phyloP scores from a whole-genome alignment of 1,139 yeast genomes.

The Debaryomyces coudertii region DNA sequence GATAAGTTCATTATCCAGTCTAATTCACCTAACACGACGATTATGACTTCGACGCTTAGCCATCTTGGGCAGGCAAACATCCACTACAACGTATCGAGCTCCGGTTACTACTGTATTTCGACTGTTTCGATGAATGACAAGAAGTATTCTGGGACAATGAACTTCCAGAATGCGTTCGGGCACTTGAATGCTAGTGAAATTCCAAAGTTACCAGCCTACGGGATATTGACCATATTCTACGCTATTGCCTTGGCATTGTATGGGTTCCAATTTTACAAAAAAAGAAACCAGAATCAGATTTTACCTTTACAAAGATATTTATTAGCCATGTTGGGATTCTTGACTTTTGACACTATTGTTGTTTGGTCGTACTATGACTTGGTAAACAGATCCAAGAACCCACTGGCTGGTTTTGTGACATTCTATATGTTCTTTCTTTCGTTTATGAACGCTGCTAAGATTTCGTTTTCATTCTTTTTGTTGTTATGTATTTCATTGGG shows the following conservation, averaged over 20 bases:
- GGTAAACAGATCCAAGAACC: conserved; percentile 61
- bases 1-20: conserved; percentile 64
- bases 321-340: conserved; percentile 79
- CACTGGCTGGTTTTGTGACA: conserved; percentile 62
- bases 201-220: conserved; percentile 89
- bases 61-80: conserved; percentile 62
- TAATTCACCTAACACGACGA: conserved; percentile 51
- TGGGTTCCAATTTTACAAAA: conserved; percentile 83
- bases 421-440: conserved; percentile 80
- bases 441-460: conserved; percentile 74
- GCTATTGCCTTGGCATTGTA: conserved; percentile 80
- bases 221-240: conserved; percentile 80
- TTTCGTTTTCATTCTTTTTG: conserved; percentile 87
- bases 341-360: conserved; percentile 82
- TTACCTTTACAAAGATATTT: conserved; percentile 90
- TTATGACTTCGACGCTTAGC: conserved; percentile 58
- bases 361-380: conserved; percentile 93
- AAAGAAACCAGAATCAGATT: conserved; percentile 74
- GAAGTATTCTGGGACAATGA: conserved; percentile 64
- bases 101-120: conserved; percentile 92
- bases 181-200: conserved; percentile 86
- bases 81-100: conserved; percentile 64
- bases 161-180: conserved; percentile 91
- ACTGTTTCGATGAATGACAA: conserved; percentile 52
- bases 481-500: conserved; percentile 86